Percentiles rank a stretch among this genome's conserved stretches.
Conservation (phyloP, 129 eudicot genomes). For the Ambrosia artemisiifolia region DNA sequence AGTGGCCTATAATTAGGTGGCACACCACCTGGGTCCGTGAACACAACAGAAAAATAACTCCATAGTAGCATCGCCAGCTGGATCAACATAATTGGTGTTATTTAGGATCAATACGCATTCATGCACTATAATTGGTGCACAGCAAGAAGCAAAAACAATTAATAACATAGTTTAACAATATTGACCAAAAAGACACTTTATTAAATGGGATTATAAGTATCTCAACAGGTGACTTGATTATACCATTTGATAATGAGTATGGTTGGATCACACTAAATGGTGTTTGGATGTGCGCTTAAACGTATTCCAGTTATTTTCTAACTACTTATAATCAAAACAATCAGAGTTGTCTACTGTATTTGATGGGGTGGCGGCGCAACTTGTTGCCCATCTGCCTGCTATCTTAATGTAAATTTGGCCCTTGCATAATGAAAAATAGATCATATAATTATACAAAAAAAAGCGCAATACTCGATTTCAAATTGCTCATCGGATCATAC, state of each 20-base stretch:
- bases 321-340: neutral
- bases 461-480: neutral
- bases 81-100: constrained; percentile 16
- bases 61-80: constrained; percentile 91
- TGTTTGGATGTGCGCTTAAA: neutral
- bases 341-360: too few relatives aligned
- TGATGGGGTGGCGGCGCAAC: too few relatives aligned
- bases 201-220: too few relatives aligned
- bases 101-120: neutral
- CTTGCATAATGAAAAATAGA: too few relatives aligned
- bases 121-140: neutral
- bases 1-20: constrained; percentile 84
- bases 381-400: too few relatives aligned
- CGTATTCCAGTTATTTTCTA: neutral
- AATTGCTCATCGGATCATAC: neutral
- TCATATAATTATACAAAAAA: too few relatives aligned
- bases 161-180: neutral
- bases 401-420: too few relatives aligned
- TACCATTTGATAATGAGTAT: too few relatives aligned
- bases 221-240: too few relatives aligned
- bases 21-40: constrained; percentile 89
- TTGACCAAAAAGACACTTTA: neutral
- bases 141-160: neutral
- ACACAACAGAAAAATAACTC: constrained; percentile 90
- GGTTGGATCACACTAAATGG: neutral